Evolutionary conservation across 495 filamentous ascomycete species (phyloP).

Genomic region (Hypomontagnella monticulosa): DNA sequence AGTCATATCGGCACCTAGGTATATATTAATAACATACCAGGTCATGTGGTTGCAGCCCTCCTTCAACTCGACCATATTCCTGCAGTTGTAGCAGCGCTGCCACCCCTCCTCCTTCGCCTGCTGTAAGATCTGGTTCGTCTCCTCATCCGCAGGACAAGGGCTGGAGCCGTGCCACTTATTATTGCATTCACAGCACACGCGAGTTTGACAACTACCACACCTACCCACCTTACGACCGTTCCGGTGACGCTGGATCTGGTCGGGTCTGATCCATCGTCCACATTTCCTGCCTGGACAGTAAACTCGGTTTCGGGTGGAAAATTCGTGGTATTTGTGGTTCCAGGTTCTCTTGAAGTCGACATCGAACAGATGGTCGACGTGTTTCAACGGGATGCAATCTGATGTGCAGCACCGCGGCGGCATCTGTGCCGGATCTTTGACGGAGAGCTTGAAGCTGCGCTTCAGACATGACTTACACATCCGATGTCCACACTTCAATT

Average conservation of each 20-base stretch:
- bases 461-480: constrained; percentile 81
- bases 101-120: constrained; percentile 76
- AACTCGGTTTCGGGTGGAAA: constrained; percentile 74
- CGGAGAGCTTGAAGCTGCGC: constrained; percentile 74
- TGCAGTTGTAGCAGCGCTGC: constrained; percentile 80
- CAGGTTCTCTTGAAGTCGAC: constrained; percentile 76
- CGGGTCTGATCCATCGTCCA: constrained; percentile 78
- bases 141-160: constrained; percentile 77
- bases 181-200: constrained; percentile 78
- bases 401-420: constrained; percentile 79
- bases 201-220: constrained; percentile 74
- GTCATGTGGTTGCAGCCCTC: constrained; percentile 89
- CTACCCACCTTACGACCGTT: constrained; percentile 63
- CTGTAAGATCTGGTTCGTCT: constrained; percentile 69
- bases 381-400: constrained; percentile 75
- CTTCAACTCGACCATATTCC: constrained; percentile 77
- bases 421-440: constrained; percentile 80
- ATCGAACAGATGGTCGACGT: constrained; percentile 79
- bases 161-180: constrained; percentile 72
- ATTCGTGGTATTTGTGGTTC: constrained; percentile 80
- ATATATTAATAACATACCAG: constrained; percentile 62
- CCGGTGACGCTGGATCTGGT: constrained; percentile 64
- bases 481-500: constrained; percentile 77
- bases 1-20: background rate
- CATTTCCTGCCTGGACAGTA: constrained; percentile 77